Percentiles rank a stretch among this genome's conserved stretches.
Evolutionary conservation across 805 yeast genomes (phyloP).

Genomic region (Yarrowia osloensis): DNA sequence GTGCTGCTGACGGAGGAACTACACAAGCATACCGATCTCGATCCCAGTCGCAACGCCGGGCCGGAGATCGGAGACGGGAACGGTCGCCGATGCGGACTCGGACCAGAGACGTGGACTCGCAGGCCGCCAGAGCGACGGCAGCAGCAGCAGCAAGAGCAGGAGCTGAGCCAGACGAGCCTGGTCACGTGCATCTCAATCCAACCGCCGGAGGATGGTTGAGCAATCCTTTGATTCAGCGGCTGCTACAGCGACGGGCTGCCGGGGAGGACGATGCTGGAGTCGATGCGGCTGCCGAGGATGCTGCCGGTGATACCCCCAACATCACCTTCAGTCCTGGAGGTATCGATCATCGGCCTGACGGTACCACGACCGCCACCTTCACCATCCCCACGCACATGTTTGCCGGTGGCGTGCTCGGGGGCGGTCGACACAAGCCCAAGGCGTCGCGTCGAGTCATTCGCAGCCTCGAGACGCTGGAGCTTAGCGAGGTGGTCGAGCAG

Average conservation of each 20-base stretch:
- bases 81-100: conserved; percentile 1
- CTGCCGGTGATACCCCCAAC: background rate
- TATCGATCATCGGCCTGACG: background rate
- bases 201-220: background rate
- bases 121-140: background rate
- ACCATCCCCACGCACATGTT: conserved; percentile 11
- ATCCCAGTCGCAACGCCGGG: background rate
- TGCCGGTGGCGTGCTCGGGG: background rate
- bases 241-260: background rate
- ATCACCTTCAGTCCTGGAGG: background rate
- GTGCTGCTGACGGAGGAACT: background rate
- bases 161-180: background rate
- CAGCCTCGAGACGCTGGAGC: conserved; percentile 6
- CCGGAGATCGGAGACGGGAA: background rate
- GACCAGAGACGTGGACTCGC: background rate
- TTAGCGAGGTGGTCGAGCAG: background rate
- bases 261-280: background rate
- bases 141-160: background rate
- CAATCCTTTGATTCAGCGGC: conserved; percentile 12
- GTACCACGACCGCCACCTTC: conserved; percentile 20
- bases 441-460: conserved; percentile 4
- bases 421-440: conserved; percentile 1
- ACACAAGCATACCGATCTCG: conserved; percentile 22
- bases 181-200: conserved; percentile 9
- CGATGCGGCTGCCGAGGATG: background rate